Conservation (phyloP, 1,284 basidiomycete species). For the Cryptococcus jaspeensis region DNA sequence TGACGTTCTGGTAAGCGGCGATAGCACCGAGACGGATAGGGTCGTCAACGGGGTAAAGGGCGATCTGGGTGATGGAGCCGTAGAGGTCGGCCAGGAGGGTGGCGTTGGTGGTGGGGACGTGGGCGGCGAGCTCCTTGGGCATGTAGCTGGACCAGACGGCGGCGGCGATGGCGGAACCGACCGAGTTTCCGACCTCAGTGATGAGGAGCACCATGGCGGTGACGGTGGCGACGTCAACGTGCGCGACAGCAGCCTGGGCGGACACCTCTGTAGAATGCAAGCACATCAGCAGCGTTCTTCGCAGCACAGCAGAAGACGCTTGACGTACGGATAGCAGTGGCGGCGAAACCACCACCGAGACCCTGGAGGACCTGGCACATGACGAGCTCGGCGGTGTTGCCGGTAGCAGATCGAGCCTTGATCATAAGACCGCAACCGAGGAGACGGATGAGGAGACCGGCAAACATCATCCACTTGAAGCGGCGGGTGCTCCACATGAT, state of each 20-base stretch:
- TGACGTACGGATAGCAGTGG: conserved; percentile 67
- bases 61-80: conserved; percentile 58
- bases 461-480: conserved; percentile 62
- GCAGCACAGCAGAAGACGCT: conserved; percentile 76
- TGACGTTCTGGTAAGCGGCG: conserved; percentile 48
- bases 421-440: conserved; percentile 71
- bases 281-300: conserved; percentile 48
- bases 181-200: conserved; percentile 57
- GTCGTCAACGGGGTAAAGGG: conserved; percentile 55
- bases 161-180: conserved; percentile 54
- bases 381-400: conserved; percentile 53
- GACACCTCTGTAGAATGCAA: conserved; percentile 56
- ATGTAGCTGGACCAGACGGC: conserved; percentile 36
- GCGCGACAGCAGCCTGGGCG: conserved; percentile 73
- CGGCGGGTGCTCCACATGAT: conserved; percentile 51
- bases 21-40: conserved; percentile 63
- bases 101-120: conserved; percentile 54
- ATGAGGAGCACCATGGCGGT: conserved; percentile 74
- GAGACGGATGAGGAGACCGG: conserved; percentile 67
- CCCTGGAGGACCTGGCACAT: conserved; percentile 58
- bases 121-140: conserved; percentile 59
- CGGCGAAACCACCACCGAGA: conserved; percentile 62
- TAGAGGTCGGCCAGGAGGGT: conserved; percentile 54
- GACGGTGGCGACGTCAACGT: conserved; percentile 73
- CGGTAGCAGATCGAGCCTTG: conserved; percentile 64